Evolutionary conservation across 2,329 filamentous ascomycete species (phyloP).

Genomic region (Cladophialophora chaetospira): DNA sequence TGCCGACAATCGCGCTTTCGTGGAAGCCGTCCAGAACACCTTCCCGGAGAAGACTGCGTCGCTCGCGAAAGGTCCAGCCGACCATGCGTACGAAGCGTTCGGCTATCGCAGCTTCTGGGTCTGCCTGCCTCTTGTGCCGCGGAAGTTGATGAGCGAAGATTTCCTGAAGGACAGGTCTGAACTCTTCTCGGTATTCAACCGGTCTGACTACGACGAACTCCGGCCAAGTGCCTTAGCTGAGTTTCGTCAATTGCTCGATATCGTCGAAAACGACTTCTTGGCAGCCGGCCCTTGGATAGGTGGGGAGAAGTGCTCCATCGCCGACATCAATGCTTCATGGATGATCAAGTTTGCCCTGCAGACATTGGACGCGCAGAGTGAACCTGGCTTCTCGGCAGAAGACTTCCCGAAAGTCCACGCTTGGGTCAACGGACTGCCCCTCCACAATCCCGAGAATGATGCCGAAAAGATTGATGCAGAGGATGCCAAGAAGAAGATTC

Average conservation of each 20-base stretch:
- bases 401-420: constrained; percentile 20
- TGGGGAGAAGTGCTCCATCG: constrained; percentile 3
- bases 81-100: constrained; percentile 23
- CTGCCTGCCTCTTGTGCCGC: constrained; percentile 12
- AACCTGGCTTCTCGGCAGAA: neutral
- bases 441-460: constrained; percentile 13
- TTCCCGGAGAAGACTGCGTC: constrained; percentile 7
- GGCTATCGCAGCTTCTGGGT: constrained; percentile 22
- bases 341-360: constrained; percentile 5
- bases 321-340: constrained; percentile 1
- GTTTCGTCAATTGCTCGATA: constrained; percentile 9
- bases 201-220: constrained; percentile 5
- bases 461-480: constrained; percentile 13
- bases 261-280: constrained; percentile 23
- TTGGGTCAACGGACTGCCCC: constrained; percentile 20
- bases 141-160: constrained; percentile 14
- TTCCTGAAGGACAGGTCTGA: constrained; percentile 15
- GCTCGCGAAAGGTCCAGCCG: constrained; percentile 11
- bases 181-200: constrained; percentile 18
- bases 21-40: constrained; percentile 14
- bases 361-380: neutral
- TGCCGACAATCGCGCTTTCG: constrained; percentile 18
- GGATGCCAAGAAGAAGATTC: constrained; percentile 7
- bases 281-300: constrained; percentile 8
- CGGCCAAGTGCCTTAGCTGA: constrained; percentile 13